Evolutionary conservation across 1,139 yeast genomes (phyloP), one percentile per base, ranked within the genome.

Genomic region (Taphrina populina): DNA sequence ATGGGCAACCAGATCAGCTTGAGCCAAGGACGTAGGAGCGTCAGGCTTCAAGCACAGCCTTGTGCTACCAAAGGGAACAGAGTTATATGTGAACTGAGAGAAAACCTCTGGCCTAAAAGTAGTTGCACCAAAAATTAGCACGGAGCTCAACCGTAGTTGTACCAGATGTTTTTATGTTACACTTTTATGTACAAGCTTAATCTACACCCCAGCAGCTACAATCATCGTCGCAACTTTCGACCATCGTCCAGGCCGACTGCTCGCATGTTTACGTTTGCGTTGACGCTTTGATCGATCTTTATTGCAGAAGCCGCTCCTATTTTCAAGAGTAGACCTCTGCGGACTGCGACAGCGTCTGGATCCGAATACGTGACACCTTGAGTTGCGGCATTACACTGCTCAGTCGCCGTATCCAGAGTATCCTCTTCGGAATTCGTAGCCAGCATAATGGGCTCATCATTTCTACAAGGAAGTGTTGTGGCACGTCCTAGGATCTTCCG

Each of bases 331-430:
- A 43, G 33, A 23, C 29, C 19, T 30, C 37, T 15, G 10, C 30
- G 35, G 11, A 30, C 30, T 20, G 29, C 47, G n/a, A 26, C 20
- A 13, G 47, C 30, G 7, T 43, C 47, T 8, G 47, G 47, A 32
- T 43, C 47, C 20, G 47, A 43, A 21, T 43, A 43, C 8, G 37
- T 30, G 19, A 43, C 30, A 11, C 47, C 47, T 43, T 30, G 47
- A 2, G 47, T 30, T 19, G 32, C 47, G 4, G 35, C 33, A 17
- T 23, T 43, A n/a, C 15, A 8, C n/a, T 13, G n/a, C 4, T 13
- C 23, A 21, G 8, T 7, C 4, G 13, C 21, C 6, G 36, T 7
- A 7, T 19, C 37, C 15, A 13, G 13, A 19, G 17, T 19, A 33
- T 33, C 36, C 17, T 43, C 36, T 7, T 43, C 47, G 11, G 17